Percentiles rank a stretch among this genome's conserved stretches.
Conservation (phyloP, 1,139 yeast genomes). For the Schizosaccharomyces versatilis region DNA sequence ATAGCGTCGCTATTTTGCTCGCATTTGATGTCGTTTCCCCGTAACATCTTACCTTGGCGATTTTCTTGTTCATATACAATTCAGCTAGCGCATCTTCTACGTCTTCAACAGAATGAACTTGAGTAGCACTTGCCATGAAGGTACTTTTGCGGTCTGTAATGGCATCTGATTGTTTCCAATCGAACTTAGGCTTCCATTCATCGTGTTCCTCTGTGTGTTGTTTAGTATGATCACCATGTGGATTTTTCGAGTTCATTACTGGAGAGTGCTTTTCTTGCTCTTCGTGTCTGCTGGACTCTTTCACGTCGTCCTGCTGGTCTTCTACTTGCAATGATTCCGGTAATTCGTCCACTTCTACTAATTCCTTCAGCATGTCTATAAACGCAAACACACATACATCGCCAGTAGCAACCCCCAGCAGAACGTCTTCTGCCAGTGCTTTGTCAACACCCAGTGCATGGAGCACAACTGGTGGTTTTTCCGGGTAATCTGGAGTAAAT, state of each 20-base stretch:
- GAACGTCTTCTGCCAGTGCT: conserved; percentile 2
- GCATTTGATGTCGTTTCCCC: not conserved
- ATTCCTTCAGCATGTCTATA: conserved; percentile 1
- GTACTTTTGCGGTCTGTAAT: conserved; percentile 66
- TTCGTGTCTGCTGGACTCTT: not conserved
- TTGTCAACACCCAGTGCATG: not conserved
- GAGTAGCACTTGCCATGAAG: conserved; percentile 54
- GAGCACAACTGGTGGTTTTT: not conserved
- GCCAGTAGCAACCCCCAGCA: conserved; percentile 1
- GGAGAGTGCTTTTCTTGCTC: not conserved
- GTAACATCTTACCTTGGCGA: conserved; percentile 29
- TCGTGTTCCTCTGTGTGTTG: not conserved
- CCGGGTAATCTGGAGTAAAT: not conserved
- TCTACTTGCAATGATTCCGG: not conserved
- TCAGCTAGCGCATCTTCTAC: conserved; percentile 32
- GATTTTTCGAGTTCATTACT: not conserved
- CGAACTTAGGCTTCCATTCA: conserved; percentile 2
- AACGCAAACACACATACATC: conserved; percentile 1
- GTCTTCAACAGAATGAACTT: conserved; percentile 40
- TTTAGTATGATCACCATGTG: not conserved
- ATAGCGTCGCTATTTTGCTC: too few species aligned
- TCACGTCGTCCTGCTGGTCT: not conserved
- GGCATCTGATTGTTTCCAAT: conserved; percentile 58
- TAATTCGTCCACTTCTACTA: not conserved
- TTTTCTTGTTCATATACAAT: conserved; percentile 31